Conservation (phyloP, 1,284 basidiomycete genomes). For the Cryptococcus jaspeensis region DNA sequence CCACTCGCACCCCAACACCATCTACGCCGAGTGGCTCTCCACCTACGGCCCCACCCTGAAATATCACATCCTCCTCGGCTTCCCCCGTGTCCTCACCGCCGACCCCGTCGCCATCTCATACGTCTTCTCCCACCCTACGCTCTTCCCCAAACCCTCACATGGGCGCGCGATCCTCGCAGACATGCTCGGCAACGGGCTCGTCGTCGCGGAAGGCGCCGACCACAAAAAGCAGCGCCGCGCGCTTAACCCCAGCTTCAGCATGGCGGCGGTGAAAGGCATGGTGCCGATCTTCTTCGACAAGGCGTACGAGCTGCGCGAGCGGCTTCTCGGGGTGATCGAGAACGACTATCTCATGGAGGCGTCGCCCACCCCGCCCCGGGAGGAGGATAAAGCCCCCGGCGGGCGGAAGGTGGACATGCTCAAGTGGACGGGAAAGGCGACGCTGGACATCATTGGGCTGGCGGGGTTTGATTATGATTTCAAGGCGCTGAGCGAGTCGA, state of each 20-base stretch:
- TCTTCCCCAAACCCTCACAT: slow-evolving; percentile 67
- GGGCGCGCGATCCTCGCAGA: slow-evolving; percentile 57
- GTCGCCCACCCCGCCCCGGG: background rate
- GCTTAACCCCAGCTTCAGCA: slow-evolving; percentile 47
- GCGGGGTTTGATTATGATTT: slow-evolving; percentile 69
- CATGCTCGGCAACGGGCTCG: slow-evolving; percentile 40
- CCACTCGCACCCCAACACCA: slow-evolving; percentile 5
- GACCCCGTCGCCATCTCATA: slow-evolving; percentile 63
- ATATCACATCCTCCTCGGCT: slow-evolving; percentile 15
- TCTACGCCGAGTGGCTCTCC: slow-evolving; percentile 19
- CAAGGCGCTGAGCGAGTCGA: slow-evolving; percentile 39
- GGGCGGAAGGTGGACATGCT: slow-evolving; percentile 58
- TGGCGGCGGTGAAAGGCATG: slow-evolving; percentile 34
- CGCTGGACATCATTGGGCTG: slow-evolving; percentile 69
- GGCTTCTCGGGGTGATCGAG: background rate
- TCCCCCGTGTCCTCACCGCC: slow-evolving; percentile 57
- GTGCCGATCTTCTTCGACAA: slow-evolving; percentile 63
- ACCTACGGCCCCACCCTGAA: slow-evolving; percentile 22
- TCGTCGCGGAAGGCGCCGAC: slow-evolving; percentile 53
- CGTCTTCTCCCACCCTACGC: slow-evolving; percentile 61
- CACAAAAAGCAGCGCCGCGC: slow-evolving; percentile 58
- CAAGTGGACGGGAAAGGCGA: slow-evolving; percentile 62
- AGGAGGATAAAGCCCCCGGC: slow-evolving; percentile 15
- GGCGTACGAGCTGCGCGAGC: slow-evolving; percentile 56
- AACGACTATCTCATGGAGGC: background rate